A percentile compares a stretch with the other conserved stretches of the same genome.
These are phyloP conservation scores for Serpula lacrymans DNA, from an alignment of 768 basidiomycete genomes.

Conservation along the genomic window DNA sequence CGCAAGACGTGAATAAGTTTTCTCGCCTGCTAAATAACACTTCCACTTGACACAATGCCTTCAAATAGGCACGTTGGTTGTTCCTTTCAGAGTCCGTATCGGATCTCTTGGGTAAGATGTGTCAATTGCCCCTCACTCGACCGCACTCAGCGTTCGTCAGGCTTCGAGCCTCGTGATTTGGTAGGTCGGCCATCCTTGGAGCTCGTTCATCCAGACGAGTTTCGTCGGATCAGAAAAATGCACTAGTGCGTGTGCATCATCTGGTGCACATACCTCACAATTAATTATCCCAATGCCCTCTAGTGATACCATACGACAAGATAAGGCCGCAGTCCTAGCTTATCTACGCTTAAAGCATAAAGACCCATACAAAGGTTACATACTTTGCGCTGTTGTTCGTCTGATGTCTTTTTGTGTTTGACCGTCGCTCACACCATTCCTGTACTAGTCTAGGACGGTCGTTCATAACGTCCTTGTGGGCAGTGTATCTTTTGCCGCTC, in stretches of 20 bases:
- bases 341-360: constrained; percentile 81
- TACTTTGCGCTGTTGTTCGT: constrained; percentile 71
- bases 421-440: constrained; percentile 5
- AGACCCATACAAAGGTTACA: constrained; percentile 70
- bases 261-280: neutral
- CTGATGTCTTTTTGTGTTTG: neutral
- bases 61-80: constrained; percentile 57
- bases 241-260: constrained; percentile 55
- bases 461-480: constrained; percentile 73
- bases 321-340: constrained; percentile 76
- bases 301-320: constrained; percentile 72
- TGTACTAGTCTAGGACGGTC: constrained; percentile 54
- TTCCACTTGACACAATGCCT: constrained; percentile 5
- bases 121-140: neutral
- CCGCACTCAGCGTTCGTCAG: constrained; percentile 31
- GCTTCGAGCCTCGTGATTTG: constrained; percentile 72
- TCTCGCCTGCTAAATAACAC: neutral
- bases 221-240: constrained; percentile 56
- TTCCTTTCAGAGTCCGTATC: constrained; percentile 64
- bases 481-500: constrained; percentile 74
- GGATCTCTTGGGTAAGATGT: constrained; percentile 54
- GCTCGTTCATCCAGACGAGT: constrained; percentile 81
- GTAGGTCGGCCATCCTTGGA: constrained; percentile 66
- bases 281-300: neutral
- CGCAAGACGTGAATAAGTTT: constrained; percentile 51